Conservation (phyloP, 2,329 filamentous ascomycete genomes). For the Cladosporium halotolerans region DNA sequence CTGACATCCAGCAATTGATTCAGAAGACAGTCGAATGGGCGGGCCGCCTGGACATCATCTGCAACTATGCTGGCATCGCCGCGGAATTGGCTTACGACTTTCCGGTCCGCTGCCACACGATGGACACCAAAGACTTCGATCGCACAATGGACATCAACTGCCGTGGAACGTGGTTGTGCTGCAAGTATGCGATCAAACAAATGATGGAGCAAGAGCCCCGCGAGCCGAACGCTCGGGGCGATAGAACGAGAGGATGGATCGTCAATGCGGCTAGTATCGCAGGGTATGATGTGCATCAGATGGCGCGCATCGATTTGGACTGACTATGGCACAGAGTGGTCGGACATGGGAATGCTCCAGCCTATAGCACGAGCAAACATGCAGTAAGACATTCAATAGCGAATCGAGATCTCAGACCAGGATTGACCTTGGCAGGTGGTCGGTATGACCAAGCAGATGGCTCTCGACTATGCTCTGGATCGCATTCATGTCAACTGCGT, state of each 20-base stretch:
- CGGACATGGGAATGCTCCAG: background rate
- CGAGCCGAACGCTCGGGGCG: constrained; percentile 29
- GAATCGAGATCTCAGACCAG: background rate
- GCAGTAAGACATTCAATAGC: constrained; percentile 8
- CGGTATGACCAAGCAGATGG: constrained; percentile 25
- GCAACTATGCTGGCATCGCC: constrained; percentile 23
- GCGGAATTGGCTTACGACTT: constrained; percentile 12
- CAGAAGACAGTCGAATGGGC: constrained; percentile 20
- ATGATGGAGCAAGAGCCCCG: constrained; percentile 36
- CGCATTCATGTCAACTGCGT: constrained; percentile 21
- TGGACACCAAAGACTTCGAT: constrained; percentile 21
- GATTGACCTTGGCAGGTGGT: constrained; percentile 13
- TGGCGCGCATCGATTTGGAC: background rate
- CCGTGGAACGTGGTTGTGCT: constrained; percentile 38
- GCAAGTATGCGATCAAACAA: constrained; percentile 35
- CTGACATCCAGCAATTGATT: constrained; percentile 19
- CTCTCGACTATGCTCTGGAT: constrained; percentile 22
- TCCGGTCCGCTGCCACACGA: constrained; percentile 15
- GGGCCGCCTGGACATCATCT: constrained; percentile 23
- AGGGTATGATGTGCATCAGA: background rate
- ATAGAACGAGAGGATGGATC: constrained; percentile 42
- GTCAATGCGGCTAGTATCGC: constrained; percentile 43
- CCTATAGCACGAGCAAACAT: constrained; percentile 19
- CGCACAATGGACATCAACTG: constrained; percentile 29
- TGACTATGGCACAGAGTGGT: background rate